These are phyloP conservation scores for Monosporascus sp. DNA, from an alignment of 2,329 filamentous ascomycete genomes.

Conservation along the genomic window DNA sequence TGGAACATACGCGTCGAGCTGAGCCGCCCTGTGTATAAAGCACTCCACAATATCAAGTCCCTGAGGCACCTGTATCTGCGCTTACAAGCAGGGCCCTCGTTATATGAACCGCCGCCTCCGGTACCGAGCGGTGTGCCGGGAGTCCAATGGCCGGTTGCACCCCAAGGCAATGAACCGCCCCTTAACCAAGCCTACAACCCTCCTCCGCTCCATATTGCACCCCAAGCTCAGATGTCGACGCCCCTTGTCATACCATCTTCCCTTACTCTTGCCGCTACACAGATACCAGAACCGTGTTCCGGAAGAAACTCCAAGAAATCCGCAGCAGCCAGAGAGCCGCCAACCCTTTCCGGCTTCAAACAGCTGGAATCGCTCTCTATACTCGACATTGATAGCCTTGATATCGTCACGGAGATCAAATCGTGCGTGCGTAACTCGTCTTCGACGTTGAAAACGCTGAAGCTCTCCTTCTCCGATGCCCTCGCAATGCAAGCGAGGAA, in stretches of 20 bases:
- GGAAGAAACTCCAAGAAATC: constrained; percentile 30
- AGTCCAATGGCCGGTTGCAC: neutral
- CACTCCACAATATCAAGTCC: constrained; percentile 47
- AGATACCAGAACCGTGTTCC: constrained; percentile 29
- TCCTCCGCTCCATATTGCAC: neutral
- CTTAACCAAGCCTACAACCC: neutral
- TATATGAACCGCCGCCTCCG: constrained; percentile 45
- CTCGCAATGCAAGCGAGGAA: constrained; percentile 44
- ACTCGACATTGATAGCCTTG: constrained; percentile 56
- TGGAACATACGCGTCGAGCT: constrained; percentile 63
- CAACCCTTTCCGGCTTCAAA: constrained; percentile 53
- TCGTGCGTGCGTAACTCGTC: constrained; percentile 50
- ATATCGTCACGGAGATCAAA: constrained; percentile 51
- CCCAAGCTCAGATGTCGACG: constrained; percentile 3
- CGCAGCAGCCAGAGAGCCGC: constrained; percentile 32
- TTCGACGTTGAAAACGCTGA: constrained; percentile 48
- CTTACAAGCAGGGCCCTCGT: constrained; percentile 52
- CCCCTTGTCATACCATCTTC: constrained; percentile 19
- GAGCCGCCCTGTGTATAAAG: constrained; percentile 51
- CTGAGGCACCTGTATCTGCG: constrained; percentile 52
- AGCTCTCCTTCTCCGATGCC: constrained; percentile 52
- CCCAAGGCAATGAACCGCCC: neutral
- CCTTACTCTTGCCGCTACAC: constrained; percentile 25
- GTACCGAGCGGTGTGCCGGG: constrained; percentile 29
- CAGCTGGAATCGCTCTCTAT: constrained; percentile 48